Evolutionary conservation across 2,329 filamentous ascomycete genomes (phyloP).

Genomic region (Aspergillus puulaauensis): DNA sequence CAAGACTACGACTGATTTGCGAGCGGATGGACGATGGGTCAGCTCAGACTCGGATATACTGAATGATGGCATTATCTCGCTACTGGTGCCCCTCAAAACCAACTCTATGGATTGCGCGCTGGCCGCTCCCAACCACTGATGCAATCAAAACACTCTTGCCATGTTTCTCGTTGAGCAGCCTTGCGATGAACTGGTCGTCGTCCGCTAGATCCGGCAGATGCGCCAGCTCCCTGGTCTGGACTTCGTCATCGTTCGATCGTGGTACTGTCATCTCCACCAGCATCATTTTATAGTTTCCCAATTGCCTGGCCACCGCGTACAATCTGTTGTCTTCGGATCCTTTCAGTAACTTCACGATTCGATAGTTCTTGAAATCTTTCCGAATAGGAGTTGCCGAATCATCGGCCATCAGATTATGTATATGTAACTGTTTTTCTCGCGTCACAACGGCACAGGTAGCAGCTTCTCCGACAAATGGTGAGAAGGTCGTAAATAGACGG

Average conservation of each 20-base stretch:
- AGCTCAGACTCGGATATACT: no score
- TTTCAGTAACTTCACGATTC: not conserved
- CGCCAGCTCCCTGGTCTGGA: not conserved
- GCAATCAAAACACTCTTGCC: not conserved
- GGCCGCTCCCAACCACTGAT: not conserved
- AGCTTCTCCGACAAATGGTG: not conserved
- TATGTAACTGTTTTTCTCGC: not conserved
- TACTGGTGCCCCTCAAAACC: not conserved
- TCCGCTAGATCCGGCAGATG: not conserved
- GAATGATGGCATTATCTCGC: not conserved
- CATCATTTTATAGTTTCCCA: not conserved
- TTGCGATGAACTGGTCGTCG: not conserved
- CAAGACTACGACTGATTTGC: not conserved
- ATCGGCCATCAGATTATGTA: not conserved
- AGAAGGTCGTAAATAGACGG: not conserved
- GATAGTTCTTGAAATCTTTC: conserved; percentile 2
- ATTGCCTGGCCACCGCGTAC: not conserved
- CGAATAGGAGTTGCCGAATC: not conserved
- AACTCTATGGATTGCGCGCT: not conserved
- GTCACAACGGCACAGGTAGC: not conserved
- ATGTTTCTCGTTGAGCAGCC: not conserved
- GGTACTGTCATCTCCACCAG: not conserved
- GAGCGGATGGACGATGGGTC: not conserved
- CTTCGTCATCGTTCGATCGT: not conserved
- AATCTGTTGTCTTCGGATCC: not conserved